Percentiles rank a stretch among this genome's conserved stretches.
phyloP scores from a whole-genome alignment of 805 yeast species.

The Pichia nakasei region DNA sequence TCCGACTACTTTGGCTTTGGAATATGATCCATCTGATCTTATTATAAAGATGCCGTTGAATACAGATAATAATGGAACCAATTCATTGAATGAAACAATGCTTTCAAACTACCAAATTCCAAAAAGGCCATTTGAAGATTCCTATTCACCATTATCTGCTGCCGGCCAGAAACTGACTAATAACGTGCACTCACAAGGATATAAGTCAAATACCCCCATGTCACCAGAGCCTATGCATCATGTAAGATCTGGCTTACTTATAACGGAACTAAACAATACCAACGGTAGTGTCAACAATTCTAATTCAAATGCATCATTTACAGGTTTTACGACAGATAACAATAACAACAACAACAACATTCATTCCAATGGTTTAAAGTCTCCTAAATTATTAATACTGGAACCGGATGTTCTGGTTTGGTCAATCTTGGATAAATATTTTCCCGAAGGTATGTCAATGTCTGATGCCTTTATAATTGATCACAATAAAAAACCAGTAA shows the following conservation, averaged over 20 bases:
- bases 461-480: constrained; percentile 56
- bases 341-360: constrained; percentile 3
- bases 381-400: constrained; percentile 15
- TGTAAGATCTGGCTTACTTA: constrained; percentile 16
- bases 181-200: neutral
- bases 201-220: constrained; percentile 13
- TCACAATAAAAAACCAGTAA: constrained; percentile 20
- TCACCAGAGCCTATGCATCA: constrained; percentile 24
- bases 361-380: neutral
- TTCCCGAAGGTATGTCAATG: constrained; percentile 61
- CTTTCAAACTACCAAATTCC: neutral
- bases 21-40: constrained; percentile 64
- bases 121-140: neutral
- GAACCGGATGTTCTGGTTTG: constrained; percentile 60
- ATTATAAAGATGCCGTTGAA: constrained; percentile 26
- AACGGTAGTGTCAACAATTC: neutral
- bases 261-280: neutral
- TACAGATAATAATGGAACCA: neutral
- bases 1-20: constrained; percentile 55
- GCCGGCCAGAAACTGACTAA: neutral
- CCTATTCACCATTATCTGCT: neutral
- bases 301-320: neutral
- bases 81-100: neutral
- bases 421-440: constrained; percentile 48
- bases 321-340: neutral